Percentiles rank a stretch among this genome's conserved stretches.
phyloP scores from a whole-genome alignment of 345 rosid genomes.

The Rhodamnia argentea region DNA sequence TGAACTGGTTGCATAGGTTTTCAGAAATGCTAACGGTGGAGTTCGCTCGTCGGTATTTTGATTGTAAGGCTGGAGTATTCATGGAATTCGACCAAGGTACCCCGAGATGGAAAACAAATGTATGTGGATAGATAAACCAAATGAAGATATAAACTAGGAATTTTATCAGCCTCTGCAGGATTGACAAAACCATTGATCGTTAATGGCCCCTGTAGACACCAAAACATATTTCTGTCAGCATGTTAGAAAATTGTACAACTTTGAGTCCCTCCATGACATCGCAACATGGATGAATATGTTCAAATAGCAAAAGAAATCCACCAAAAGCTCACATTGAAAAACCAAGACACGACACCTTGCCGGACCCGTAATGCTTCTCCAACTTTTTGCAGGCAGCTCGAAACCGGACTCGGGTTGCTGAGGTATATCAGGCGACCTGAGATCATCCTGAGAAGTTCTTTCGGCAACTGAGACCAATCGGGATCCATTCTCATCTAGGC shows the following conservation, averaged over 20 bases:
- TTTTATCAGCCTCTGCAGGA: background rate
- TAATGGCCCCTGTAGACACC: background rate
- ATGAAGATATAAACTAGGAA: background rate
- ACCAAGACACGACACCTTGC: background rate
- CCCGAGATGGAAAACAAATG: background rate
- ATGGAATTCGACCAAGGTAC: background rate
- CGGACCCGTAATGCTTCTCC: background rate
- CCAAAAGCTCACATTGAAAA: background rate
- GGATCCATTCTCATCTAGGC: background rate
- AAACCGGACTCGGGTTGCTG: background rate
- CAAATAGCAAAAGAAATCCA: background rate
- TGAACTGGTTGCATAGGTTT: background rate
- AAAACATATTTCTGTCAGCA: background rate
- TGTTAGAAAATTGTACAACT: background rate
- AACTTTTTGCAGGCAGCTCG: background rate
- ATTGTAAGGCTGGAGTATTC: background rate
- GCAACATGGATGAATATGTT: background rate
- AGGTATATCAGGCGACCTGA: background rate
- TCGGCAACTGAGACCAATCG: background rate
- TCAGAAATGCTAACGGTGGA: background rate
- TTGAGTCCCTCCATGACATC: background rate
- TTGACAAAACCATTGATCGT: background rate
- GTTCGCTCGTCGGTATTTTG: background rate
- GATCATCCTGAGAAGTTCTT: background rate
- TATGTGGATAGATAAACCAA: background rate